Conservation (phyloP, 371 early-diverging fungal species). For the Dichotomocladium elegans region DNA sequence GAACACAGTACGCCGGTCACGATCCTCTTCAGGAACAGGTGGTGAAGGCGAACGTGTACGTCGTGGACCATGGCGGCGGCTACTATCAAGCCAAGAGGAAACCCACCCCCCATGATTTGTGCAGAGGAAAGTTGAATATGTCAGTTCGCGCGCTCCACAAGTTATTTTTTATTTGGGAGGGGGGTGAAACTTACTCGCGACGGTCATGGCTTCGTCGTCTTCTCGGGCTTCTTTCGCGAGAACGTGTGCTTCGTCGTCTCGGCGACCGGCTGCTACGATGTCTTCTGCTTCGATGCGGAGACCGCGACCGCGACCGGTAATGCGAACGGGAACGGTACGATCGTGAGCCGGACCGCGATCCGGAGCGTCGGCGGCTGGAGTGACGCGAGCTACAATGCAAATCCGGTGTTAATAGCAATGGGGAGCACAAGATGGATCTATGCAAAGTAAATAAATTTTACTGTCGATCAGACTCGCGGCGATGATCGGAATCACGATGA, state of each 20-base stretch:
- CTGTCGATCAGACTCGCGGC: no score
- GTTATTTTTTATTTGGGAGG: no score
- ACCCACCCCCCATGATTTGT: no score
- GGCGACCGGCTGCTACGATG: slow-evolving; percentile 29
- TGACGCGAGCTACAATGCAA: no score
- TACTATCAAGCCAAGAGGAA: neutral
- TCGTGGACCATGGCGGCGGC: slow-evolving; percentile 10
- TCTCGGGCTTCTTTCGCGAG: slow-evolving; percentile 37
- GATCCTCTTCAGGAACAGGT: slow-evolving; percentile 65
- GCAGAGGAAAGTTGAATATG: neutral
- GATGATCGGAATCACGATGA: no score
- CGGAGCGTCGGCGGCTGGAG: slow-evolving; percentile 39
- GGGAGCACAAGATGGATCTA: no score
- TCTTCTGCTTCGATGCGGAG: slow-evolving; percentile 41
- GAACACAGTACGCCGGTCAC: slow-evolving; percentile 93
- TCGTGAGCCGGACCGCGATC: slow-evolving; percentile 45
- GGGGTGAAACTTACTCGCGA: slow-evolving; percentile 23
- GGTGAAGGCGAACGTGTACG: slow-evolving; percentile 66
- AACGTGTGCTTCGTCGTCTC: slow-evolving; percentile 28
- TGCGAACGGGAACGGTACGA: no score
- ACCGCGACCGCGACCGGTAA: slow-evolving; percentile 46
- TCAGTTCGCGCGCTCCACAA: no score
- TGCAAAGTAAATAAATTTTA: no score
- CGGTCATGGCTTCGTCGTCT: slow-evolving; percentile 30
- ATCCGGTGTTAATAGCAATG: no score